These are phyloP conservation scores for Astraeus odoratus DNA, from an alignment of 768 basidiomycete species.

Conservation along the genomic window DNA sequence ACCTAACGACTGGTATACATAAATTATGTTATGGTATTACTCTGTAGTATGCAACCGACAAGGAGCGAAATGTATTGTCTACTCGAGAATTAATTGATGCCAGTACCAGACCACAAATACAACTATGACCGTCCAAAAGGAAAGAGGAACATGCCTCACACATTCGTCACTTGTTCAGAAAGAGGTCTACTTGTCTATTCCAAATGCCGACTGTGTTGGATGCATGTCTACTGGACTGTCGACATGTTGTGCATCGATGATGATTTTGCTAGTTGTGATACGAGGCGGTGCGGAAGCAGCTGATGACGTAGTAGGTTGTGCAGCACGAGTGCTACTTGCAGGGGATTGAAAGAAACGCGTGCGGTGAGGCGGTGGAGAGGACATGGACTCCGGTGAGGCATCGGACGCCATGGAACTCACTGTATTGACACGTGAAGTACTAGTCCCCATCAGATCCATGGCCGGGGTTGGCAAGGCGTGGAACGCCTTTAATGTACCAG, in stretches of 20 bases:
- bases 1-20: no score
- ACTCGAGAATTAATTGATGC: neutral
- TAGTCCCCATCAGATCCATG: constrained; percentile 25
- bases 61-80: neutral
- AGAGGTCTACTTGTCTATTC: neutral
- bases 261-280: constrained; percentile 10
- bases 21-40: neutral
- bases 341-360: constrained; percentile 12
- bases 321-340: constrained; percentile 2
- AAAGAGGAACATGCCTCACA: no score
- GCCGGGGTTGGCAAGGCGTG: constrained; percentile 37
- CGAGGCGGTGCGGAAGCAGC: neutral
- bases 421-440: constrained; percentile 24
- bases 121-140: no score
- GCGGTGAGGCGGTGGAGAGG: constrained; percentile 7
- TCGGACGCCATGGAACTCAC: constrained; percentile 20
- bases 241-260: constrained; percentile 15
- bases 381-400: constrained; percentile 13
- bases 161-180: no score
- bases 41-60: neutral
- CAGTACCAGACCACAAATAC: neutral
- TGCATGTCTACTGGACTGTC: constrained; percentile 28
- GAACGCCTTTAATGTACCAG: constrained; percentile 33
- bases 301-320: constrained; percentile 13
- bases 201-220: constrained; percentile 8